Base-by-base conservation (phyloP, 495 filamentous ascomycete genomes). In the Penicillium silybi region DNA sequence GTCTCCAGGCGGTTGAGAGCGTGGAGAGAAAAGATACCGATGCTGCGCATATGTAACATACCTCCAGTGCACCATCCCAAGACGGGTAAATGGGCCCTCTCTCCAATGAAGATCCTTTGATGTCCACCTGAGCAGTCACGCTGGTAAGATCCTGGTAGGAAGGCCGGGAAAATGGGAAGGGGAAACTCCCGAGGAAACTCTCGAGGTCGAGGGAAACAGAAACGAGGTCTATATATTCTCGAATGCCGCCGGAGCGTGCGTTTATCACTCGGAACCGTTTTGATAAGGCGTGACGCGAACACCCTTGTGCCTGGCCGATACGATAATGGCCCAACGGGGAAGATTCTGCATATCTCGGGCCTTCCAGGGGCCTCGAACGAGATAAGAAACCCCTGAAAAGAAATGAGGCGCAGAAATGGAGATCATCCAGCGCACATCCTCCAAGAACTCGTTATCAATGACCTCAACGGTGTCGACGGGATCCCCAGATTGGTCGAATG, bases 281-380 rank as follows among this genome's bases (percentile, higher is more conserved):
- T 45, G 59, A 62, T 62, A 62, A 62, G 56, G 41, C 32, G 50
- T 57, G 54, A 61, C 54, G 50, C 54, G 48, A 51, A 18, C 25
- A 22, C 17, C 41, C 17, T 18, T 40, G 27, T 40, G 9, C 48
- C 43, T 47, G 50, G 43, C 32, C 22, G 57, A 51, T 57, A 52
- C 43, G 48, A 44, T 27, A 8, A 42, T 9, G 42, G 42, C 13
- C 13, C 25, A 23, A 42, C 37, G 5, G 37, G 37, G 41, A 25
- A 25, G 25, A 25, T 16, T 43, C 20, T 43, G 41, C 19, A 25
- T 43, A 43, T 43, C 41, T 43, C 37, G 16, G 37, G 16, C n/a
- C 18, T 19, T 9, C 37, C 15, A 16, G n/a, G 15, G 37, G 37
- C 4, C 37, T 39, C 37, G 15, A 39, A 17, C 46, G 32, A 48